phyloP scores from a whole-genome alignment of 2,329 filamentous ascomycete species.

The Madurella fahalii region DNA sequence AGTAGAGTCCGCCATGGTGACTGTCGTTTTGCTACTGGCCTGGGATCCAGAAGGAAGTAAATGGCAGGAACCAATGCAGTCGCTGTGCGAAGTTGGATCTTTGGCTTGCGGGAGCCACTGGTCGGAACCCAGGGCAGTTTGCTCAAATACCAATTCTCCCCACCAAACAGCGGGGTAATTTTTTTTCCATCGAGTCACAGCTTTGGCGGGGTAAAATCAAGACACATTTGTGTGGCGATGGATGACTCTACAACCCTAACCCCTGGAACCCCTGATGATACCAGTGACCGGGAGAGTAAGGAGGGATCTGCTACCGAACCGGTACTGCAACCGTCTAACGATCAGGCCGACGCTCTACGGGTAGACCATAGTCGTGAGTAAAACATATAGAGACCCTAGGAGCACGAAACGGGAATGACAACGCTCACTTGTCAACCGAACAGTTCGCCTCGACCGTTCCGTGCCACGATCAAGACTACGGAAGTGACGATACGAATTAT shows the following conservation, averaged over 20 bases:
- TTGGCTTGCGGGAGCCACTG: slow-evolving; percentile 7
- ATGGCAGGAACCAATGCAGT: slow-evolving; percentile 6
- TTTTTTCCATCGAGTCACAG: slow-evolving; percentile 20
- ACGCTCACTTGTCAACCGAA: too few relatives aligned
- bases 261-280: slow-evolving; percentile 35
- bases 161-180: slow-evolving; percentile 24
- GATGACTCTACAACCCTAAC: slow-evolving; percentile 9
- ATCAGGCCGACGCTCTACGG: too few relatives aligned
- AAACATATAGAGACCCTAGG: too few relatives aligned
- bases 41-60: background rate
- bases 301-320: too few relatives aligned
- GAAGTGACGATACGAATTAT: too few relatives aligned
- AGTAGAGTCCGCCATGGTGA: slow-evolving; percentile 27
- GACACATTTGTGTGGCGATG: slow-evolving; percentile 16
- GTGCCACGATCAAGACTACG: too few relatives aligned
- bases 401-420: too few relatives aligned
- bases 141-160: slow-evolving; percentile 11
- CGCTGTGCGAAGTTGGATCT: slow-evolving; percentile 11
- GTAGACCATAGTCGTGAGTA: too few relatives aligned
- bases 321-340: too few relatives aligned
- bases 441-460: too few relatives aligned
- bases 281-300: slow-evolving; percentile 23
- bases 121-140: background rate
- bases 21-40: background rate
- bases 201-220: slow-evolving; percentile 7